Evolutionary conservation across 306 rosid species (phyloP), one percentile per base, ranked within the genome.

Genomic region (Erythrophleum fordii): DNA sequence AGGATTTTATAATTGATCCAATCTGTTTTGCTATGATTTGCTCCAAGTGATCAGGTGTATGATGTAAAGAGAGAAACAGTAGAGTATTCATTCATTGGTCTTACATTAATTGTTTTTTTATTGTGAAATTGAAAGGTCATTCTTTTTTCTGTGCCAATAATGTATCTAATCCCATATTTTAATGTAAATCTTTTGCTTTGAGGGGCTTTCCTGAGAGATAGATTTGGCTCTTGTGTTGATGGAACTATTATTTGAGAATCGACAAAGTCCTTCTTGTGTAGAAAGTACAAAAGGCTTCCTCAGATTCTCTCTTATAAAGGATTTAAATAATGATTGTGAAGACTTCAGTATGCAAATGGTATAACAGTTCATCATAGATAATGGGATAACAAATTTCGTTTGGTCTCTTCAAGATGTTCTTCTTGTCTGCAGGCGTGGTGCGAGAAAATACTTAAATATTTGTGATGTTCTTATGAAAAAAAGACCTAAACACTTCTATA

Each of bases 111-210:
- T 26, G 37, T 48, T 75, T 74, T 75, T 51, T 8, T 37, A 29
- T 37, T 73, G 56, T 67, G 44, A 51, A 46, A 65, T 71, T 84
- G 26, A 58, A 46, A 72, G 62, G 51, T 69, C 37, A 60, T 76
- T 77, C 73, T 60, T 82, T 77, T 59, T 66, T 26, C 2, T 26
- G 56, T 17, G 69, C 48, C 35, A 44, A 61, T 61, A 61, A 45
- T 76, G 35, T 29, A 28, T 60, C 22, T 44, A 11, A 75, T 61
- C 46, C 25, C 6, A 29, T 59, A 35, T 58, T 17, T 41, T 41
- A 56, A 23, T 22, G 29, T 26, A 17, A 16, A 75, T 41, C 35
- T 39, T 41, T 58, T 68, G 25, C 22, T 73, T 55, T 37, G 14
- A 11, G 42, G 59, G 56, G 23, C 17, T 51, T n/a, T 8, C 13